Evolutionary conservation across 441 rosid genomes (phyloP).

Genomic region (Croton setiger): DNA sequence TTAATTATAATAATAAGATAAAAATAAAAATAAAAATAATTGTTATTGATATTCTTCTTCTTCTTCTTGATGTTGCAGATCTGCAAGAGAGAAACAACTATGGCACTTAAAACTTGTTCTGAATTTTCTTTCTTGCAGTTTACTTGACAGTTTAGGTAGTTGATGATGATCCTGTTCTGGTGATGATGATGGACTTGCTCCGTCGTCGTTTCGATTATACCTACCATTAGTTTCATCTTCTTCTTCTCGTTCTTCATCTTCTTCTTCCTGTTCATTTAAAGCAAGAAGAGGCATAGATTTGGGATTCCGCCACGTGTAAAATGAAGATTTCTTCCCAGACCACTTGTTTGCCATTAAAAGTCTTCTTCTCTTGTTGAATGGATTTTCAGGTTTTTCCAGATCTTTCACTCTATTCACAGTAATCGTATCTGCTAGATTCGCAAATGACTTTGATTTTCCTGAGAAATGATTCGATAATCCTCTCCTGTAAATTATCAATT

Average conservation of each 20-base stretch:
- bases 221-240: not conserved
- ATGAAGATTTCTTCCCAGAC: constrained; percentile 17
- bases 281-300: constrained; percentile 28
- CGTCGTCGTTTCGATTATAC: not conserved
- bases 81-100: constrained; percentile 20
- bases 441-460: constrained; percentile 81
- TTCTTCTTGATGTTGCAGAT: constrained; percentile 15
- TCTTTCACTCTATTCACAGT: constrained; percentile 37
- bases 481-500: constrained; percentile 10
- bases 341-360: constrained; percentile 18
- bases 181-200: constrained; percentile 8
- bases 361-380: constrained; percentile 45
- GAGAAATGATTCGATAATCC: constrained; percentile 66
- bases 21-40: not conserved
- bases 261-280: constrained; percentile 8
- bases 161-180: not conserved
- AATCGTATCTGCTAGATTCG: constrained; percentile 41
- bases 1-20: too few relatives aligned
- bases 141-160: not conserved
- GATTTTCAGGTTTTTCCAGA: constrained; percentile 60
- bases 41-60: constrained; percentile 21
- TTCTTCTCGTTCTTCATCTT: not conserved
- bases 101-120: constrained; percentile 15
- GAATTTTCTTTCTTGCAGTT: constrained; percentile 7
- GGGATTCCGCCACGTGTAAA: constrained; percentile 23